Evolutionary conservation across 176 grass and related monocot species (phyloP), one percentile per base, ranked within the genome.

Genomic region (Ensete ventricosum): DNA sequence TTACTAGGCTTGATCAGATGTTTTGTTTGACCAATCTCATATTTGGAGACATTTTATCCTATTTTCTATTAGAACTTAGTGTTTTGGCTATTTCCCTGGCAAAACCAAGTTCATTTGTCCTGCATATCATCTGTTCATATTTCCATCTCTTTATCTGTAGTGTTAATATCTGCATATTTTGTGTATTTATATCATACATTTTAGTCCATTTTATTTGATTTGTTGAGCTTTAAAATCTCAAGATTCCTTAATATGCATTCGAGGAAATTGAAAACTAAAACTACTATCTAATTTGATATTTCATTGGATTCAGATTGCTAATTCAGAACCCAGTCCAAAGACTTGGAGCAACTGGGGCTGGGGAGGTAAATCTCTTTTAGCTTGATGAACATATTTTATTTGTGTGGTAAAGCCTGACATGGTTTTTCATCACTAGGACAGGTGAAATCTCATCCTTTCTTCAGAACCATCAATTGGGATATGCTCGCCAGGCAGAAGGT

Each of bases 371-470:
- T 71, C 49, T 50, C 55, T 58, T 82, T 81, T 81, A 59, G 81
- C 76, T 74, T 79, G 57, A 71, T 64, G 76, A 62, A 21, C 75
- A n/a, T 9, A 27, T 72, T 51, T 55, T 72, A 21, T 52, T 54
- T 54, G 24, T 50, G 11, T 50, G 54, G 16, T 72, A 17, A 11
- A 52, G 22, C 73, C 82, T 92, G 79, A 89, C 82, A 81, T 72
- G 86, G 69, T 65, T 87, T 43, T 73, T 77, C 10, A 72, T 4
- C 83, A 85, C 86, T 93, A 98, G 88, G 88, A 84, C 95, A 98
- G 95, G 90, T 98, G 81, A 98, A 98, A 79, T 84, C 82, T 14
- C 95, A 98, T 94, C 82, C 95, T 11, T 98, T 98, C 81, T 94
- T 98, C 67, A 87, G 83, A 64, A 86, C 69, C 76, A 89, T 93